Evolutionary conservation across 192 early-diverging fungal species (phyloP).

Genomic region (Linnemannia zychae): DNA sequence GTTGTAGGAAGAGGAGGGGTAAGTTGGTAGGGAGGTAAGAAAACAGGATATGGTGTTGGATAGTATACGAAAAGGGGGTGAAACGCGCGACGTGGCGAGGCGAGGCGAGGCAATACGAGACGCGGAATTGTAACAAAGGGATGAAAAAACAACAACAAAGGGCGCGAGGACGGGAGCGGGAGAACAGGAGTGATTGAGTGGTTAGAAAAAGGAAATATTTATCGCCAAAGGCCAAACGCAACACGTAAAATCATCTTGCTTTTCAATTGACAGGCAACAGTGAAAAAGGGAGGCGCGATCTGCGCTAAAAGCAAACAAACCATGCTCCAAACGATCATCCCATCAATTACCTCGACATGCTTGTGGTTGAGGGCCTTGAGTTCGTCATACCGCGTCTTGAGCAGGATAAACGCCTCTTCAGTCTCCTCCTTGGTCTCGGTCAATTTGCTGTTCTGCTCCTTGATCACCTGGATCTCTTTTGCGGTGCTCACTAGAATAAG

Average conservation of each 20-base stretch:
- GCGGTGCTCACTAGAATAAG: constrained; percentile 53
- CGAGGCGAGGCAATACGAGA: neutral
- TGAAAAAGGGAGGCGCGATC: neutral
- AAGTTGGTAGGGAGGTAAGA: neutral
- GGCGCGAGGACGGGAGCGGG: neutral
- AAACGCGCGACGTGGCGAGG: neutral
- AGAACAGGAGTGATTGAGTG: neutral
- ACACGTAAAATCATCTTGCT: neutral
- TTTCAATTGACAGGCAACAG: neutral
- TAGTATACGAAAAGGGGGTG: neutral
- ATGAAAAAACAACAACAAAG: neutral
- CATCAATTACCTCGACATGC: constrained; percentile 43
- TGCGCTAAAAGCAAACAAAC: neutral
- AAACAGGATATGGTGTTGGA: neutral
- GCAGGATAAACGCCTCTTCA: constrained; percentile 47
- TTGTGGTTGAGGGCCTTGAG: constrained; percentile 39
- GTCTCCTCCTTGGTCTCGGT: constrained; percentile 36
- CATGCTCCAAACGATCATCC: neutral
- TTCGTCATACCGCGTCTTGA: constrained; percentile 51
- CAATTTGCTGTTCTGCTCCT: constrained; percentile 47
- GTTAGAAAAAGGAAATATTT: neutral
- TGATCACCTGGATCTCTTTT: constrained; percentile 39
- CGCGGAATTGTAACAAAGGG: neutral
- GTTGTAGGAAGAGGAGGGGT: neutral
- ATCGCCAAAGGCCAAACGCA: neutral